Base-by-base conservation (phyloP, 345 rosid species). In the Dovyalis caffra region DNA sequence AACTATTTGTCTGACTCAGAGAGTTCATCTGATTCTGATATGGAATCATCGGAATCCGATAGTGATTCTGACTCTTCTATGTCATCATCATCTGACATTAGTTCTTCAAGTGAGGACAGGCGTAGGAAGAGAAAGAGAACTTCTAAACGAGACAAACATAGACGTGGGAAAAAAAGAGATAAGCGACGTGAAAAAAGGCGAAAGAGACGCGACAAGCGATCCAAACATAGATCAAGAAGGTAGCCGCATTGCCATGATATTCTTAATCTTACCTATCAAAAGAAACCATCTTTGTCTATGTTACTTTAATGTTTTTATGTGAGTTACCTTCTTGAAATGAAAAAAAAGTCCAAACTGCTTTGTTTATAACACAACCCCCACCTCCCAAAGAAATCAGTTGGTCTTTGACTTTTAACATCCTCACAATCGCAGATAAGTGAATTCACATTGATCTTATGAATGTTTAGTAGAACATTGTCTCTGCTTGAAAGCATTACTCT, bases 91-190 rank as follows among this genome's bases (percentile, higher is more conserved):
- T 91, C 99, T 77, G 90, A 90, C 67, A 71, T 82, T 64, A 95
- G 95, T 77, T 91, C 96, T 78, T 93, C 98, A 53, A 93, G 98
- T 79, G 93, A 90, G 79, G 98, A 93, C 62, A 89, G 90, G 71
- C 90, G 76, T n/a, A 90, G 77, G 79, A 93, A 87, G 87, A 90
- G 95, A 75, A 93, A 87, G 83, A 90, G 87, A 83, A 84, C 88
- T 75, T 91, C 92, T 45, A 95, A 83, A 80, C 86, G 83, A 76
- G 99, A 89, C 37, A 93, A 87, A 79, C 76, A 87, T 79, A 90
- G 80, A 67, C 93, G 90, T 80, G 83, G 87, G 58, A 93, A 88
- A 67, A 87, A 81, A 80, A 87, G 93, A 79, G 97, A 95, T 53
- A 93, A 78, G 76, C 86, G 91, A 12, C 96, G 87, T 73, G 99